These are phyloP conservation scores for Pseudogymnoascus sp. DNA, from an alignment of 2,329 filamentous ascomycete species.

Conservation along the genomic window DNA sequence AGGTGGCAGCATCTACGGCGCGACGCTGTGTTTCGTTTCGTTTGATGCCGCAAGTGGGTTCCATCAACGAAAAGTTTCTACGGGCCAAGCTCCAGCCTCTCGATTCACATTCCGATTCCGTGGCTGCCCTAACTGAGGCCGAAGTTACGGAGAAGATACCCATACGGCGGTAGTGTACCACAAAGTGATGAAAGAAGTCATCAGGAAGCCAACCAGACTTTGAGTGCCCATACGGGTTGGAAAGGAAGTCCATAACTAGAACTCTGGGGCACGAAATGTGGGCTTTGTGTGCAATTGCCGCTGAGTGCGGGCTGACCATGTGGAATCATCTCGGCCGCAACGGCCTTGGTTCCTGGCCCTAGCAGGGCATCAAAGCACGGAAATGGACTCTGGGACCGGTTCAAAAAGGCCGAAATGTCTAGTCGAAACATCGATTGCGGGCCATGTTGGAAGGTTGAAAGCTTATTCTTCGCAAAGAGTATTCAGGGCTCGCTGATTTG, in stretches of 20 bases:
- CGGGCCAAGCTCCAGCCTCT: neutral
- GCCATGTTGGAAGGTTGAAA: slow-evolving; percentile 1
- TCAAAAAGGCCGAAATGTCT: neutral
- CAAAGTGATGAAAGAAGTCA: neutral
- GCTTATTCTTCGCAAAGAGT: slow-evolving; percentile 1
- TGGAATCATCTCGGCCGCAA: neutral
- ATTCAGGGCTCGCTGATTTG: neutral
- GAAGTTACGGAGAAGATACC: slow-evolving; percentile 5
- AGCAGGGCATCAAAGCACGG: neutral
- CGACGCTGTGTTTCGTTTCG: slow-evolving; percentile 7
- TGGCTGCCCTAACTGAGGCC: neutral
- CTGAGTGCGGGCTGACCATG: neutral
- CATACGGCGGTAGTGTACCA: slow-evolving; percentile 2
- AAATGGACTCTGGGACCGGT: neutral
- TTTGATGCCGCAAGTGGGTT: slow-evolving; percentile 1
- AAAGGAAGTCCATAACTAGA: neutral
- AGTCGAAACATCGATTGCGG: neutral
- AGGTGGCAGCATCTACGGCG: neutral
- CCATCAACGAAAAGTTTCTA: neutral
- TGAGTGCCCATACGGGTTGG: neutral
- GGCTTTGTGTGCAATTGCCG: slow-evolving; percentile 6
- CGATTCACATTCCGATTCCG: neutral
- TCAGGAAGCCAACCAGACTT: slow-evolving; percentile 1
- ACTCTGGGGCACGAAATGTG: slow-evolving; percentile 1
- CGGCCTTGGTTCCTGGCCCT: slow-evolving; percentile 3